A percentile compares a stretch with the other conserved stretches of the same genome.
Evolutionary conservation across 495 filamentous ascomycete species (phyloP).

Genomic region (Podospora pseudopauciseta): DNA sequence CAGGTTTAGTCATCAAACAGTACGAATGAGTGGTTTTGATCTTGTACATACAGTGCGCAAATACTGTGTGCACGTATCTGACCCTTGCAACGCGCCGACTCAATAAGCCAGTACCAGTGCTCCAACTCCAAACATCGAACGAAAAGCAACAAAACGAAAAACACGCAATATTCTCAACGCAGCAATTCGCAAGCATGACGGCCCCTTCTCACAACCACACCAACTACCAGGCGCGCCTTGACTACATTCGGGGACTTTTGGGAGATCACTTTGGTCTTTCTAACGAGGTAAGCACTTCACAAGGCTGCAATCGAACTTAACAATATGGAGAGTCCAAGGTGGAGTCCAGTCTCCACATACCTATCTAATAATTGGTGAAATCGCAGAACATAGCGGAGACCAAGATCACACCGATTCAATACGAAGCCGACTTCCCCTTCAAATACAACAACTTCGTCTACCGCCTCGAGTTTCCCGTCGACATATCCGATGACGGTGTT

Average conservation of each 20-base stretch:
- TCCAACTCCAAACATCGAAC: slow-evolving; percentile 5
- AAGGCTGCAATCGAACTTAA: slow-evolving; percentile 6
- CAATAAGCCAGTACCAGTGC: not conserved
- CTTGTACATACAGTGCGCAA: not conserved
- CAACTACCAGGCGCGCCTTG: slow-evolving; percentile 28
- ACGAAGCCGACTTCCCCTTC: slow-evolving; percentile 29
- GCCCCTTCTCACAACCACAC: slow-evolving; percentile 27
- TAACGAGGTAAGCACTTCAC: slow-evolving; percentile 7
- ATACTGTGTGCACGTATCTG: slow-evolving; percentile 4
- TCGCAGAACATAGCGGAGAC: slow-evolving; percentile 10
- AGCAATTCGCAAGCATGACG: slow-evolving; percentile 13
- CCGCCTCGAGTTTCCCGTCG: slow-evolving; percentile 5
- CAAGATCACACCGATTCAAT: slow-evolving; percentile 29
- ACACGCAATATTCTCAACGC: slow-evolving; percentile 3
- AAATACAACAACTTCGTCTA: slow-evolving; percentile 20
- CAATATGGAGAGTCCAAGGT: too few species aligned
- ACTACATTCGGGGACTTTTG: slow-evolving; percentile 24
- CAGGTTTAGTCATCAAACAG: not conserved
- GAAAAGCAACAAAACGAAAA: slow-evolving; percentile 4
- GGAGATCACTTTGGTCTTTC: slow-evolving; percentile 19
- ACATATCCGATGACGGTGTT: not conserved
- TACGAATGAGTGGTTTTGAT: slow-evolving; percentile 1
- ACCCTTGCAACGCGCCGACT: not conserved
- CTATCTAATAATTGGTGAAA: slow-evolving; percentile 5
- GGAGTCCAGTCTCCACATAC: too few species aligned